These are phyloP conservation scores for Aureobasidium pullulans DNA, from an alignment of 2,329 filamentous ascomycete species.

Conservation along the genomic window DNA sequence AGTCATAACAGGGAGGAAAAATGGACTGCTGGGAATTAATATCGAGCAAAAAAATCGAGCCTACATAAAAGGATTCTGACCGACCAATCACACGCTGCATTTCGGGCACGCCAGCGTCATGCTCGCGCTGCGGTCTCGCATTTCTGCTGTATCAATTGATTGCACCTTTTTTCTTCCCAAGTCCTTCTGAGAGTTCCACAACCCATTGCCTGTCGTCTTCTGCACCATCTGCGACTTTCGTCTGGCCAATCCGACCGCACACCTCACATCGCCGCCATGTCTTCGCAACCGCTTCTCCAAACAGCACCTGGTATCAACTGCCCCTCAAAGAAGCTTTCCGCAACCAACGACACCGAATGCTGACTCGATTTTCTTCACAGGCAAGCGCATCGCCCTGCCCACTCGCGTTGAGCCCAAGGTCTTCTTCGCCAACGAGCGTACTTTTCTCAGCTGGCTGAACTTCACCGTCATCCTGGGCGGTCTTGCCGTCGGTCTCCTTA, in stretches of 20 bases:
- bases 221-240: background rate
- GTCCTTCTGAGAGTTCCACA: slow-evolving; percentile 7
- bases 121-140: background rate
- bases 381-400: slow-evolving; percentile 96
- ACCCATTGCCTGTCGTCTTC: background rate
- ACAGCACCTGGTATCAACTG: slow-evolving; percentile 68
- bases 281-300: slow-evolving; percentile 90
- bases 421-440: slow-evolving; percentile 99
- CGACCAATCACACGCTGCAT: slow-evolving; percentile 12
- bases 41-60: background rate
- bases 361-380: slow-evolving; percentile 38
- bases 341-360: background rate
- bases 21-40: background rate
- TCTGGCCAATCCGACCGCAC: background rate
- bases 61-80: slow-evolving; percentile 1
- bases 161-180: slow-evolving; percentile 19
- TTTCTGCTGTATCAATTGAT: slow-evolving; percentile 11
- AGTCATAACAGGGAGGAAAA: background rate
- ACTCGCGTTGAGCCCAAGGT: slow-evolving; percentile 98
- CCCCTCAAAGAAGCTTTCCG: background rate
- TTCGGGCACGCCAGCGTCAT: background rate
- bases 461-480: slow-evolving; percentile 98
- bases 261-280: slow-evolving; percentile 55
- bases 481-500: slow-evolving; percentile 91
- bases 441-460: slow-evolving; percentile 99